phyloP scores from a whole-genome alignment of 768 basidiomycete genomes.

The Phanerodontia chrysosporium region DNA sequence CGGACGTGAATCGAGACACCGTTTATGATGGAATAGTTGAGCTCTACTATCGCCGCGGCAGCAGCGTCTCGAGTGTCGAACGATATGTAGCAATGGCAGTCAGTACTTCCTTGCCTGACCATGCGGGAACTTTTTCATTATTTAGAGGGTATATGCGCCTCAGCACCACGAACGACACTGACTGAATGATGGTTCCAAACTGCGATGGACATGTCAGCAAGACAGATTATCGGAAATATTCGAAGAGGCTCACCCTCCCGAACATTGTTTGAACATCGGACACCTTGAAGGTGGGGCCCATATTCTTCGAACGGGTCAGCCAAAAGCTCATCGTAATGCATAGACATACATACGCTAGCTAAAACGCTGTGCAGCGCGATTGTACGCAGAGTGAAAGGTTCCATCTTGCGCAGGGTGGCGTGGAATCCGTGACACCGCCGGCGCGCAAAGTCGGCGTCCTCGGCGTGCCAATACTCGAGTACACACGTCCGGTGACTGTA shows the following conservation, averaged over 20 bases:
- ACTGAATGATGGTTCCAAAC: background rate
- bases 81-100: background rate
- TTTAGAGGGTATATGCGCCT: background rate
- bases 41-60: background rate
- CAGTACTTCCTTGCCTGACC: background rate
- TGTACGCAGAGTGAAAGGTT: conserved; percentile 1
- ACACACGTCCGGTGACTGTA: background rate
- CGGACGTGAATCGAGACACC: background rate
- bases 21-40: background rate
- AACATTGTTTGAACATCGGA: background rate
- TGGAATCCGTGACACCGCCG: background rate
- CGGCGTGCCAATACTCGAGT: conserved; percentile 8
- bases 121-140: background rate
- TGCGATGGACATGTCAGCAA: background rate
- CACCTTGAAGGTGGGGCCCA: background rate
- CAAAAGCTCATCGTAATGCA: background rate
- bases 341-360: background rate
- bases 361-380: conserved; percentile 5
- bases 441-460: background rate
- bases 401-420: background rate
- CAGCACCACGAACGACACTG: background rate
- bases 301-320: background rate
- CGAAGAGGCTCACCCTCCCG: background rate
- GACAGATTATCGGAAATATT: too few species aligned
- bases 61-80: background rate